Percentiles rank a stretch among this genome's conserved stretches.
Evolutionary conservation across 805 yeast genomes (phyloP).

Genomic region (Scheffersomyces stipitis): DNA sequence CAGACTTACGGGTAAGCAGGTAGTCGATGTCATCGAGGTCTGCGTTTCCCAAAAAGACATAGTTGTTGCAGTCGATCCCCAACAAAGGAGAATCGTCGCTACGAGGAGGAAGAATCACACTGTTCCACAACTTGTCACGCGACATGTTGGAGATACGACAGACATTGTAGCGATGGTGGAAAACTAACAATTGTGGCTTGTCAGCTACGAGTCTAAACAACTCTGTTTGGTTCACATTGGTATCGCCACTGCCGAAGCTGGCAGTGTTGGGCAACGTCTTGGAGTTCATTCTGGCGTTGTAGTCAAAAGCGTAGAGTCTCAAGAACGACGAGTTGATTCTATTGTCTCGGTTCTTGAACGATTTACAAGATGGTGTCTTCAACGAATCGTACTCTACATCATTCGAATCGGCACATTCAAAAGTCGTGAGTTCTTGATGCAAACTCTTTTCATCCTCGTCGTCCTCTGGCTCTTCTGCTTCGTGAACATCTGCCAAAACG

Average conservation of each 20-base stretch:
- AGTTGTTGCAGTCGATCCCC: conserved; percentile 19
- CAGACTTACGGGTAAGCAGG: conserved; percentile 3
- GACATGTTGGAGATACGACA: conserved; percentile 40
- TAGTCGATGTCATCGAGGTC: conserved; percentile 6
- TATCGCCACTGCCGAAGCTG: conserved; percentile 9
- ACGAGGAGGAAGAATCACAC: conserved; percentile 54
- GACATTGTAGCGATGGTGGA: conserved; percentile 25
- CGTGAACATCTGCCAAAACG: conserved; percentile 17
- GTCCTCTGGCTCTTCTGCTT: conserved; percentile 6
- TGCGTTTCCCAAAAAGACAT: conserved; percentile 22
- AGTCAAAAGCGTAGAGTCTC: conserved; percentile 50
- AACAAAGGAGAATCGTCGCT: conserved; percentile 32
- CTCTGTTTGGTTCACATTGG: conserved; percentile 9
- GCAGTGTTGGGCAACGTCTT: conserved; percentile 22
- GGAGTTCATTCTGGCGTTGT: conserved; percentile 31
- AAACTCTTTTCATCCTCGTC: neutral
- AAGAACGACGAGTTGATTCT: conserved; percentile 52
- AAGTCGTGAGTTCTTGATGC: conserved; percentile 10
- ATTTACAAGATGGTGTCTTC: conserved; percentile 8
- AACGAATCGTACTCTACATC: conserved; percentile 4
- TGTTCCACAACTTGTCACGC: conserved; percentile 53
- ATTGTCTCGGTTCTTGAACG: conserved; percentile 40
- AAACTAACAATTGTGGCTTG: conserved; percentile 19
- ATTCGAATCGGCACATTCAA: conserved; percentile 5
- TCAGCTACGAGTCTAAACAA: conserved; percentile 10